Percentiles rank a stretch among this genome's conserved stretches.
phyloP scores from a whole-genome alignment of 2,329 filamentous ascomycete genomes.

The Aureobasidium sp. region DNA sequence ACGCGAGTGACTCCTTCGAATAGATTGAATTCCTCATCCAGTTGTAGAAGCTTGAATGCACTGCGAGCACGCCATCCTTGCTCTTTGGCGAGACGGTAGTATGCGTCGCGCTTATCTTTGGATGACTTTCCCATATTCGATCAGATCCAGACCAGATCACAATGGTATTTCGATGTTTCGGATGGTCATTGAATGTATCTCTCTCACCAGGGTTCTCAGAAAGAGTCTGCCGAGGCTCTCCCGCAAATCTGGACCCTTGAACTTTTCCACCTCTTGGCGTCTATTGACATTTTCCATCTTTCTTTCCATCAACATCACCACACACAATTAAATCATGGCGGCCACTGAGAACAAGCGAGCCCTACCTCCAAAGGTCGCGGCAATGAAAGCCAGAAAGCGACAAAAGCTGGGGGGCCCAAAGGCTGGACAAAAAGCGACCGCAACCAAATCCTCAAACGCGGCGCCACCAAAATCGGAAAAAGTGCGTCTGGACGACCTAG shows the following conservation, averaged over 20 bases:
- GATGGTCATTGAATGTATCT: not conserved
- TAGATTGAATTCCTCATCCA: conserved; percentile 93
- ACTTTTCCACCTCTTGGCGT: conserved; percentile 11
- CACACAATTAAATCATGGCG: not conserved
- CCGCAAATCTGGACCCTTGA: conserved; percentile 12
- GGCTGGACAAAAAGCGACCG: conserved; percentile 15
- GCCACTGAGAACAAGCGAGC: conserved; percentile 29
- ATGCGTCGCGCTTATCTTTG: conserved; percentile 97
- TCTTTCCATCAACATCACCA: not conserved
- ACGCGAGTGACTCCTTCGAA: conserved; percentile 87
- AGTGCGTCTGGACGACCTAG: conserved; percentile 45
- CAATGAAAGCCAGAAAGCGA: conserved; percentile 38
- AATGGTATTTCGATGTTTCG: not conserved
- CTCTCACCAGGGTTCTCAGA: not conserved
- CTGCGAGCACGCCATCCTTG: conserved; percentile 96
- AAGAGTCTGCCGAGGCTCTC: conserved; percentile 7
- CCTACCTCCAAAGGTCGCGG: conserved; percentile 32
- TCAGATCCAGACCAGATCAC: not conserved
- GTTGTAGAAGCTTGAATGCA: conserved; percentile 93
- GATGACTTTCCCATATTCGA: conserved; percentile 62
- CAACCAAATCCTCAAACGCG: conserved; percentile 7
- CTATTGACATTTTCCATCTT: not conserved
- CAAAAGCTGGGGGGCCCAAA: conserved; percentile 31
- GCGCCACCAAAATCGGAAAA: conserved; percentile 20
- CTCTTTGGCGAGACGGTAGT: conserved; percentile 96